Conservation (phyloP, 192 early-diverging fungal species). For the Allomyces arbusculus region DNA sequence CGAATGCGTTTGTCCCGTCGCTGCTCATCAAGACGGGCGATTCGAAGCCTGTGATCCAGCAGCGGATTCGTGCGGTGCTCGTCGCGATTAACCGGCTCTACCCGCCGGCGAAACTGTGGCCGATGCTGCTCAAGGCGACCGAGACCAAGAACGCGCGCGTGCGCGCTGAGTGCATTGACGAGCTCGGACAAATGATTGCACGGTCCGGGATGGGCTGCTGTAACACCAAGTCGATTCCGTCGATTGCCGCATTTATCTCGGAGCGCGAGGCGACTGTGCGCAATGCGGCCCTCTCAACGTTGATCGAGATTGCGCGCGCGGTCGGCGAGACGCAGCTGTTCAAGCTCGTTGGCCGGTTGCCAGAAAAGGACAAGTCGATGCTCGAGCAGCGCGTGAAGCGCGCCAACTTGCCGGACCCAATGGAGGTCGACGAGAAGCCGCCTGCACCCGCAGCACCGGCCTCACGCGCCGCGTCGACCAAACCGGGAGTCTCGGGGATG, state of each 20-base stretch:
- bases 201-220: conserved; percentile 38
- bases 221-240: conserved; percentile 44
- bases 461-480: too few species aligned
- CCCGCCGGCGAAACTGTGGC: conserved; percentile 58
- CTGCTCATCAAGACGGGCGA: conserved; percentile 52
- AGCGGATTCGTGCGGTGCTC: conserved; percentile 46
- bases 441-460: not conserved
- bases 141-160: conserved; percentile 58
- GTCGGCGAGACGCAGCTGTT: conserved; percentile 49
- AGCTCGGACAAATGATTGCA: conserved; percentile 49
- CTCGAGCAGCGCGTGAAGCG: conserved; percentile 58
- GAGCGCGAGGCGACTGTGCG: conserved; percentile 69
- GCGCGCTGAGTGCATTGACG: conserved; percentile 64
- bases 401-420: not conserved
- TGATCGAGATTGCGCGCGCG: conserved; percentile 52
- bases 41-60: conserved; percentile 59
- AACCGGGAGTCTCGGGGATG: too few species aligned
- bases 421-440: not conserved
- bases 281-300: conserved; percentile 46
- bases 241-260: conserved; percentile 48
- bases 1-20: conserved; percentile 48
- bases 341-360: conserved; percentile 43
- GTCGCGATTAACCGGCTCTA: conserved; percentile 50
- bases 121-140: conserved; percentile 46
- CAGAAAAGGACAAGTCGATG: conserved; percentile 64